Evolutionary conservation across 805 yeast species (phyloP).

Genomic region (Saturnispora hagleri): DNA sequence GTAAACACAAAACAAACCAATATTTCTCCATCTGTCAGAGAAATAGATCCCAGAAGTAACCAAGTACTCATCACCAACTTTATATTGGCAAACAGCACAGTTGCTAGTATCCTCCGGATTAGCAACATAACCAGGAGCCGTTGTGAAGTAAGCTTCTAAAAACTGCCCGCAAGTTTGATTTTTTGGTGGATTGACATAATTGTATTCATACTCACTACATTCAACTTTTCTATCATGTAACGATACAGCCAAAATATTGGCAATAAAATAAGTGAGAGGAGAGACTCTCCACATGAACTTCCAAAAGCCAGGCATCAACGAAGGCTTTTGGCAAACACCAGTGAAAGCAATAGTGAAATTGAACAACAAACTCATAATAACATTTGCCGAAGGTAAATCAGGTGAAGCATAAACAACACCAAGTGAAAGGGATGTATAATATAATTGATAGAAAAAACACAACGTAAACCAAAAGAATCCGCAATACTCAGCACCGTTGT

Average conservation of each 20-base stretch:
- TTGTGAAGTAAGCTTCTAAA: slow-evolving; percentile 30
- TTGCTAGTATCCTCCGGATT: slow-evolving; percentile 40
- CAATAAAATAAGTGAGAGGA: slow-evolving; percentile 65
- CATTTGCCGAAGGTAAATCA: slow-evolving; percentile 58
- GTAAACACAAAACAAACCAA: slow-evolving; percentile 54
- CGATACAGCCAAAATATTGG: slow-evolving; percentile 37
- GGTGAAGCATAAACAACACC: slow-evolving; percentile 50
- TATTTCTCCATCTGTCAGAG: slow-evolving; percentile 52
- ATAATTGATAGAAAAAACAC: slow-evolving; percentile 35
- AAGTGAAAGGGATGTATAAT: slow-evolving; percentile 42
- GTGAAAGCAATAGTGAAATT: slow-evolving; percentile 55
- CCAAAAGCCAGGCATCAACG: slow-evolving; percentile 52
- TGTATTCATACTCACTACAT: slow-evolving; percentile 42
- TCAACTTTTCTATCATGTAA: slow-evolving; percentile 43
- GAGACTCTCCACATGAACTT: slow-evolving; percentile 58
- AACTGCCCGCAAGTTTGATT: slow-evolving; percentile 61
- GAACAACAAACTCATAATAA: slow-evolving; percentile 45
- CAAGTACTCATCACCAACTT: slow-evolving; percentile 41
- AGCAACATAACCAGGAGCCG: slow-evolving; percentile 45
- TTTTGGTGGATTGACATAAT: slow-evolving; percentile 41
- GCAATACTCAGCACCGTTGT: slow-evolving; percentile 31
- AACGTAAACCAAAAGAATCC: slow-evolving; percentile 36
- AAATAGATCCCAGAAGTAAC: slow-evolving; percentile 33
- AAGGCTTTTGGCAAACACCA: slow-evolving; percentile 55
- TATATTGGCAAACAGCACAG: slow-evolving; percentile 43